Evolutionary conservation across 805 yeast species (phyloP).

Genomic region (Saccharomycopsis javanensis): DNA sequence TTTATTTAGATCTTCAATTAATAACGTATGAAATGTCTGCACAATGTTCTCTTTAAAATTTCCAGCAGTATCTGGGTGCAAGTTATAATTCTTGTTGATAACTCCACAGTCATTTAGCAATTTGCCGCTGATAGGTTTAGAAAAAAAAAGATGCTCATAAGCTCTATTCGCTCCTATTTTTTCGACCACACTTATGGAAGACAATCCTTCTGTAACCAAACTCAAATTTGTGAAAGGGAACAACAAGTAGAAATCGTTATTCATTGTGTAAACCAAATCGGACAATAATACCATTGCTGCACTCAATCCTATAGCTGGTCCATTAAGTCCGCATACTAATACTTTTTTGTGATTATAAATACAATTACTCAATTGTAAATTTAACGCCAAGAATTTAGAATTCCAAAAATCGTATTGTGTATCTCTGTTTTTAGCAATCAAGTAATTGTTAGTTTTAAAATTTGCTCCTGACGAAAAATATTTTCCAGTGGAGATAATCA

Average conservation of each 20-base stretch:
- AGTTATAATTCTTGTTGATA: slow-evolving; percentile 45
- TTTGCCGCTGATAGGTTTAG: slow-evolving; percentile 53
- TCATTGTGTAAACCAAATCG: slow-evolving; percentile 65
- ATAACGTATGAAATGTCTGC: slow-evolving; percentile 35
- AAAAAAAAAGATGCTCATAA: slow-evolving; percentile 61
- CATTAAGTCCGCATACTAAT: slow-evolving; percentile 66
- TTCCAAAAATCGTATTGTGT: slow-evolving; percentile 36
- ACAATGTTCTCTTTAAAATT: slow-evolving; percentile 25
- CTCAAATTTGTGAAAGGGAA: slow-evolving; percentile 79
- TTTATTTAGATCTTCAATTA: slow-evolving; percentile 28
- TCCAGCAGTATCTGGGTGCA: not conserved
- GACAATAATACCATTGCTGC: slow-evolving; percentile 67
- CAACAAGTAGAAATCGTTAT: slow-evolving; percentile 47
- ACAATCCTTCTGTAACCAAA: slow-evolving; percentile 72
- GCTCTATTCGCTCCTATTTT: slow-evolving; percentile 68
- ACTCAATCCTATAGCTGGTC: slow-evolving; percentile 76
- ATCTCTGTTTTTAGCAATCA: slow-evolving; percentile 20
- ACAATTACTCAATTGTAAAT: slow-evolving; percentile 56
- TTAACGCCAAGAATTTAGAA: slow-evolving; percentile 55
- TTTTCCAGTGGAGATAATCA: slow-evolving; percentile 61
- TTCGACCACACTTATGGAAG: slow-evolving; percentile 55
- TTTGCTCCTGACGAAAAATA: slow-evolving; percentile 85
- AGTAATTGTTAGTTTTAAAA: slow-evolving; percentile 10
- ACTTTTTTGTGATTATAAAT: slow-evolving; percentile 65
- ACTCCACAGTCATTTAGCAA: slow-evolving; percentile 51